Evolutionary conservation across 1,284 basidiomycete genomes (phyloP).

Genomic region (Flammula alnicola): DNA sequence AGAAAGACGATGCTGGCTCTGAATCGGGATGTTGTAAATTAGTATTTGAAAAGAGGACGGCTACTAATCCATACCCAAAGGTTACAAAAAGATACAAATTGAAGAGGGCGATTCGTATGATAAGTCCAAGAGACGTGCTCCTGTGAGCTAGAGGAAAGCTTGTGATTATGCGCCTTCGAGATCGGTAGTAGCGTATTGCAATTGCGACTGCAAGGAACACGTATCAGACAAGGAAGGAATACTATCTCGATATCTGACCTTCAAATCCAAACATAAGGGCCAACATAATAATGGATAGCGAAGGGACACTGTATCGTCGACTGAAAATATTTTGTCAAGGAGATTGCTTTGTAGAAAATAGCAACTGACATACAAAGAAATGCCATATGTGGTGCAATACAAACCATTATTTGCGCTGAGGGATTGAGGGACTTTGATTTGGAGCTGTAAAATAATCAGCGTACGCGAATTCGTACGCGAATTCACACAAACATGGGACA

Average conservation of each 20-base stretch:
- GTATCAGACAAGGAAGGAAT: not conserved
- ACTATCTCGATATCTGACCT: not conserved
- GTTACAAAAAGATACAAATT: conserved; percentile 46
- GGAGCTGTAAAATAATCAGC: conserved; percentile 34
- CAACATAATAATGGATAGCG: conserved; percentile 19
- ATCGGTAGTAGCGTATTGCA: conserved; percentile 34
- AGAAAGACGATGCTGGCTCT: conserved; percentile 48
- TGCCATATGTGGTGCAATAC: conserved; percentile 48
- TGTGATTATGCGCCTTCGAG: conserved; percentile 41
- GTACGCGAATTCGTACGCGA: not conserved
- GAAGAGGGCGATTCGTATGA: conserved; percentile 46
- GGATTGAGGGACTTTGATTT: conserved; percentile 33
- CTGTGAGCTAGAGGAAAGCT: conserved; percentile 48
- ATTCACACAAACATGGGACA: too few species aligned
- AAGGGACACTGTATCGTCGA: conserved; percentile 44
- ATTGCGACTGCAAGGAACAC: conserved; percentile 34
- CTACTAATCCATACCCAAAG: conserved; percentile 40
- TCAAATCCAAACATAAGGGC: conserved; percentile 6
- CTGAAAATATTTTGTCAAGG: conserved; percentile 24
- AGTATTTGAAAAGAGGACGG: not conserved
- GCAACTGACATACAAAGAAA: conserved; percentile 41
- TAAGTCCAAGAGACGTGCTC: conserved; percentile 37
- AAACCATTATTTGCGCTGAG: conserved; percentile 47
- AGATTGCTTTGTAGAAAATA: conserved; percentile 18
- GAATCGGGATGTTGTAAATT: not conserved